A percentile compares a stretch with the other conserved stretches of the same genome.
Conservation (phyloP, 1,139 yeast genomes). For the Pichia norvegensis region DNA sequence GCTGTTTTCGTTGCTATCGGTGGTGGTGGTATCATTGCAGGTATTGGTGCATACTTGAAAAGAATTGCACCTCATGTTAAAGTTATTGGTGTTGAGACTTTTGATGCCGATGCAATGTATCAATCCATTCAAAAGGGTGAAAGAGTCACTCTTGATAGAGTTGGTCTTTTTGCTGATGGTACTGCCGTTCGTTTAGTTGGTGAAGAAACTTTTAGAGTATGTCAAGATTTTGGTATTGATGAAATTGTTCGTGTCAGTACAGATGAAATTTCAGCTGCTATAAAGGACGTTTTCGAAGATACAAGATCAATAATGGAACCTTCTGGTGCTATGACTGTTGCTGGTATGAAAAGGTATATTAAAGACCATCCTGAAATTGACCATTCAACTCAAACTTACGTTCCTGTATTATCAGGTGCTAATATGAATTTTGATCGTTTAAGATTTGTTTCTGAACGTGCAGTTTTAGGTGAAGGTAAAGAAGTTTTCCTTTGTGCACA, state of each 20-base stretch:
- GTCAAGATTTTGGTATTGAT: constrained; percentile 64
- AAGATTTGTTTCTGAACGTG: constrained; percentile 96
- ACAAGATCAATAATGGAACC: constrained; percentile 94
- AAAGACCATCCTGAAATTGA: constrained; percentile 57
- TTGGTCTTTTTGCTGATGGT: constrained; percentile 99
- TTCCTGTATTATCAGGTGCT: constrained; percentile 89
- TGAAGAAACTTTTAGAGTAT: constrained; percentile 80
- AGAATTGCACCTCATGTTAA: constrained; percentile 97
- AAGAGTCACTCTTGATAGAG: constrained; percentile 52
- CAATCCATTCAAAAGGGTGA: constrained; percentile 56
- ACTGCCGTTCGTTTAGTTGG: constrained; percentile 94
- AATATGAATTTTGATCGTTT: constrained; percentile 96
- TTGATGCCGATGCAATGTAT: constrained; percentile 85
- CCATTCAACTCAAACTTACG: constrained; percentile 66
- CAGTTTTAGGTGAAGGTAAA: constrained; percentile 94
- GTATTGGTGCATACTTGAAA: constrained; percentile 82
- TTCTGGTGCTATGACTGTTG: constrained; percentile 92
- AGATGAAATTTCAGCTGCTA: constrained; percentile 96
- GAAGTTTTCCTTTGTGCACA: constrained; percentile 88
- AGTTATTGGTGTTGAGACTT: constrained; percentile 91
- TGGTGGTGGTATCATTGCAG: constrained; percentile 95
- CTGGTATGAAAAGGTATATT: constrained; percentile 84
- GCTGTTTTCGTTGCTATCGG: constrained; percentile 94
- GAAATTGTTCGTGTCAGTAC: constrained; percentile 83
- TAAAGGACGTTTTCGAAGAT: constrained; percentile 92